Evolutionary conservation across 2,329 filamentous ascomycete species (phyloP).

Genomic region (Pyricularia pennisetigena): DNA sequence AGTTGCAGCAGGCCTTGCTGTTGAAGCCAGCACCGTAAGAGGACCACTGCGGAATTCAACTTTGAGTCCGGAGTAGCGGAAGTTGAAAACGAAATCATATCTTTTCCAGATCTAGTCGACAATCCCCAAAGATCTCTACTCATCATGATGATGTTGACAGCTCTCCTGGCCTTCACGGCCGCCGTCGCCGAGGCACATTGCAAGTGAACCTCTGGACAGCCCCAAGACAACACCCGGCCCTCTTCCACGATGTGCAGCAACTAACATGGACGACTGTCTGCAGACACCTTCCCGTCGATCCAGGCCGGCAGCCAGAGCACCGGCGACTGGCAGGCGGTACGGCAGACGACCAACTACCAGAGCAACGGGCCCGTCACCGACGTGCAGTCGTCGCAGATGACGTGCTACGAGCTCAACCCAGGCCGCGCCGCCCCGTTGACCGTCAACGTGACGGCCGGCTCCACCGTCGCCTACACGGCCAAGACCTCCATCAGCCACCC

Average conservation of each 20-base stretch:
- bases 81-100: neutral
- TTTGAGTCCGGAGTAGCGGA: neutral
- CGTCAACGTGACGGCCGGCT: conserved; percentile 32
- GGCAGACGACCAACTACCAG: conserved; percentile 39
- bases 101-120: neutral
- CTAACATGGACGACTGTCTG: neutral
- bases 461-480: conserved; percentile 28
- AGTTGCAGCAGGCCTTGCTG: neutral
- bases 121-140: neutral
- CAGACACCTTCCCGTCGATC: conserved; percentile 32
- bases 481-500: conserved; percentile 27
- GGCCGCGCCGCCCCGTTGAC: conserved; percentile 29
- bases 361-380: conserved; percentile 37
- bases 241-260: too few species aligned
- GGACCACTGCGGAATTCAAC: neutral
- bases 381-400: conserved; percentile 34
- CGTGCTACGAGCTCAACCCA: conserved; percentile 35
- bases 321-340: conserved; percentile 34
- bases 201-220: conserved; percentile 12
- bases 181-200: conserved; percentile 26
- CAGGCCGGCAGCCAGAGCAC: conserved; percentile 20
- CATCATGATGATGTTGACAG: conserved; percentile 16
- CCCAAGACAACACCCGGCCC: neutral
- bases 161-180: conserved; percentile 13
- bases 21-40: neutral